Evolutionary conservation across 768 basidiomycete species (phyloP), one percentile per base, ranked within the genome.

Genomic region (Clitopilus hobsonii): DNA sequence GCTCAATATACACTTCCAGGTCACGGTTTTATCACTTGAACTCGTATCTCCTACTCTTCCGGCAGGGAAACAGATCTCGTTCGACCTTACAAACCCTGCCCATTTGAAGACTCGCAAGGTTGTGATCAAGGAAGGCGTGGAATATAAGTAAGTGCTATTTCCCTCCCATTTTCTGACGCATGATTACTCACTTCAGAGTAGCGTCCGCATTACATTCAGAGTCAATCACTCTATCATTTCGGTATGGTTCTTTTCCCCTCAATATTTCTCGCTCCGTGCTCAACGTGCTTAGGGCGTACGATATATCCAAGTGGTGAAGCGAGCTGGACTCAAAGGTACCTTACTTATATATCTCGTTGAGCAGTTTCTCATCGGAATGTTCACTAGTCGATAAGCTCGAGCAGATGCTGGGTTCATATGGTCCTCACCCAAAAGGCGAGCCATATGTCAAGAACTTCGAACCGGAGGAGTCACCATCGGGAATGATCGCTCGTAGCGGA

Each of bases 381-480:
- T 54, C 18, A 28, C 53, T 24, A 94, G 94, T 96, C 63, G 96
- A 96, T 71, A 96, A 89, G 69, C 68, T 91, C 63, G 93, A 95
- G 66, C 82, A 89, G 62, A 98, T 98, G 96, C 80, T 98, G 20
- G 96, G 96, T 16, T 94, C 92, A 2, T 97, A 94, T 67, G 89
- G 91, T 2, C 91, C 93, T 16, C 73, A 78, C 54, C 75, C 85
- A n/a, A 61, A 74, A 1, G 83, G 80, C 28, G 76, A 85, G 23
- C 66, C 89, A 5, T 89, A 94, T 64, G 71, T 63, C 60, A 93
- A 92, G 71, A 80, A 86, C 63, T 91, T 94, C 69, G 86, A 86
- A 4, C 70, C 84, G 0, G 88, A 89, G 55, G 80, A 83, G 60
- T 81, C 84, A 16, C 83, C 79, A 0, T 88, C 89, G 38, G 96